Evolutionary conservation across 164 flowering plant genomes (phyloP), one percentile per base, ranked within the genome.

Genomic region (Vitis cinerea): DNA sequence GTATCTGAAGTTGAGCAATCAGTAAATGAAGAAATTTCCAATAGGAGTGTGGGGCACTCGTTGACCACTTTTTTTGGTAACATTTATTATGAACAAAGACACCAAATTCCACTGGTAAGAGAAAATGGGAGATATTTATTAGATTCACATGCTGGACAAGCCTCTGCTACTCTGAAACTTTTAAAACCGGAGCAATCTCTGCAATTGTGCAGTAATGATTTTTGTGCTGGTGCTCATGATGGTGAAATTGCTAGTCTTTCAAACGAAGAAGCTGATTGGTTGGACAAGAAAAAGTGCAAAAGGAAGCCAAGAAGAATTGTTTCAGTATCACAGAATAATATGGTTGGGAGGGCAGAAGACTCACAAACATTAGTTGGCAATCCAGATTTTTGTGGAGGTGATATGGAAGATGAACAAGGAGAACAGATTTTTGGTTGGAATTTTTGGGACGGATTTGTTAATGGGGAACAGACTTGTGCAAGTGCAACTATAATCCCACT

Each of bases 301-400:
- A 74, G 78, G 66, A 86, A 73, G 71, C 75, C 81, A 15, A 86
- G 69, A 68, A 85, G 67, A 68, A 83, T 86, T 52, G 58, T 90
- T 71, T 75, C 86, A 17, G 77, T 90, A 3, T 59, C 50, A 30
- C 83, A 74, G 64, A 75, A 72, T 58, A 48, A n/a, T 70, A 48
- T 13, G 10, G 65, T 47, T 75, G 68, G 56, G 14, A 63, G 59
- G 50, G 31, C 44, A 44, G 77, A 79, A 61, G 14, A 54, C 19
- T 73, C 77, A 49, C 72, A 61, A 23, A 72, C 72, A n/a, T 72
- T 75, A 16, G 71, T 65, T 82, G 85, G 85, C 13, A 65, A 68
- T 65, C 12, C 57, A 37, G 81, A 76, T 37, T 60, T 0, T 63
- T 57, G 57, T 67, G 66, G 57, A 63, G 68, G 29, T 70, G 67